Percentiles rank a stretch among this genome's conserved stretches.
phyloP scores from a whole-genome alignment of 768 basidiomycete species.

The Russula abietina region DNA sequence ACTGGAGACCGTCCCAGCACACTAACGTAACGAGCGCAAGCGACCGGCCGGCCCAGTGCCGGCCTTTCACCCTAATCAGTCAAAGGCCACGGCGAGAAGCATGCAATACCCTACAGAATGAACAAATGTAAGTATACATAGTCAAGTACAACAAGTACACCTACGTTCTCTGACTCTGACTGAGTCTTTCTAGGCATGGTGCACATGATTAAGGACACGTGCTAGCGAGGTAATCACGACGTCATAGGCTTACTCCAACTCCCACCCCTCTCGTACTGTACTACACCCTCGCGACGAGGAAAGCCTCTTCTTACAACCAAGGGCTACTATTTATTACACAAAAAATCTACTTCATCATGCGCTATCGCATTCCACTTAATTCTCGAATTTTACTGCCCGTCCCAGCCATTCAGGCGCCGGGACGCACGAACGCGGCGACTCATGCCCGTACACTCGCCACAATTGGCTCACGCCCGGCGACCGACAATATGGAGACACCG shows the following conservation, averaged over 20 bases:
- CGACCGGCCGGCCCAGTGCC: too few species aligned
- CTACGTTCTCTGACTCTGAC: too few species aligned
- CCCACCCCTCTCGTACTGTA: background rate
- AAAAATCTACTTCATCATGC: slow-evolving; percentile 8
- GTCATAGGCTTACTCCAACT: background rate
- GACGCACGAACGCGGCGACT: background rate
- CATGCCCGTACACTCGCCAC: slow-evolving; percentile 10
- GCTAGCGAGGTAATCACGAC: slow-evolving; percentile 3
- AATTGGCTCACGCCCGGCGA: slow-evolving; percentile 5
- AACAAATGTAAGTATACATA: too few species aligned
- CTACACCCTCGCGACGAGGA: background rate
- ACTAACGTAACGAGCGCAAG: too few species aligned
- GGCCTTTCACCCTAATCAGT: too few species aligned
- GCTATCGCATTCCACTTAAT: background rate
- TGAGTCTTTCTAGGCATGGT: too few species aligned
- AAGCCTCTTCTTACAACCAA: background rate
- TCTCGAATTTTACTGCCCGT: background rate
- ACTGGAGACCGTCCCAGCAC: too few species aligned
- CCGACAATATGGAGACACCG: slow-evolving; percentile 3
- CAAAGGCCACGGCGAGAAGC: too few species aligned
- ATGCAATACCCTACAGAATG: too few species aligned
- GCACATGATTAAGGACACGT: background rate
- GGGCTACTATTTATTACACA: slow-evolving; percentile 34
- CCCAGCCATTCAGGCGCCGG: background rate
- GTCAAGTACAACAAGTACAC: too few species aligned